Evolutionary conservation across 179 eudicot species (phyloP).

Genomic region (Pouteria campechiana): DNA sequence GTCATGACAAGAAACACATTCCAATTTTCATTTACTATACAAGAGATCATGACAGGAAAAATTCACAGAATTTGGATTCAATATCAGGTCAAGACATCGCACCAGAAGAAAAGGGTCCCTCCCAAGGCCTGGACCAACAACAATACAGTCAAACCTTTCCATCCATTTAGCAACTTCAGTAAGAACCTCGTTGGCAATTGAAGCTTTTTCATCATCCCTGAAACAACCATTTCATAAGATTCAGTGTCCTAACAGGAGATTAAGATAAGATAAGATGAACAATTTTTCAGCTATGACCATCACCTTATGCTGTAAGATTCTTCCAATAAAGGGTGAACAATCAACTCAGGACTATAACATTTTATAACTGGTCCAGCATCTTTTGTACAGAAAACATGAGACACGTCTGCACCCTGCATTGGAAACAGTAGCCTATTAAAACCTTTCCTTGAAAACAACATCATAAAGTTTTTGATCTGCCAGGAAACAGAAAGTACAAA

Average conservation of each 20-base stretch:
- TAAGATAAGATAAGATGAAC: neutral
- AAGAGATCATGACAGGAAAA: no score
- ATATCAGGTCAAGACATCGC: conserved; percentile 7
- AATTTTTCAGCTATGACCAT: no score
- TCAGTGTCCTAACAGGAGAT: neutral
- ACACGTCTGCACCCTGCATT: conserved; percentile 99
- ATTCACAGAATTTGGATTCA: no score
- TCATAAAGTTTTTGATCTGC: no score
- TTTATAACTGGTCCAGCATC: conserved; percentile 96
- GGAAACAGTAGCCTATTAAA: no score
- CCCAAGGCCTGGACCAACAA: conserved; percentile 98
- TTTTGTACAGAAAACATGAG: conserved; percentile 92
- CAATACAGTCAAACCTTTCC: conserved; percentile 94
- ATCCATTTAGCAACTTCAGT: conserved; percentile 83
- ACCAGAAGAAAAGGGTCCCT: conserved; percentile 96
- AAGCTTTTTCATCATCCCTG: conserved; percentile 68
- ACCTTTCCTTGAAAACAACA: no score
- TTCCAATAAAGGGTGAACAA: conserved; percentile 92
- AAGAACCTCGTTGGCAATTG: conserved; percentile 43
- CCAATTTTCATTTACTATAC: no score
- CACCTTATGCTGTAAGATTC: conserved; percentile 87
- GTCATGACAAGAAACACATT: no score
- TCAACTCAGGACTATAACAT: conserved; percentile 92
- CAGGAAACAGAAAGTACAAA: no score
- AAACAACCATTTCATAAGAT: neutral